phyloP scores from a whole-genome alignment of 208 protist species.

The Trypanosoma melophagium region DNA sequence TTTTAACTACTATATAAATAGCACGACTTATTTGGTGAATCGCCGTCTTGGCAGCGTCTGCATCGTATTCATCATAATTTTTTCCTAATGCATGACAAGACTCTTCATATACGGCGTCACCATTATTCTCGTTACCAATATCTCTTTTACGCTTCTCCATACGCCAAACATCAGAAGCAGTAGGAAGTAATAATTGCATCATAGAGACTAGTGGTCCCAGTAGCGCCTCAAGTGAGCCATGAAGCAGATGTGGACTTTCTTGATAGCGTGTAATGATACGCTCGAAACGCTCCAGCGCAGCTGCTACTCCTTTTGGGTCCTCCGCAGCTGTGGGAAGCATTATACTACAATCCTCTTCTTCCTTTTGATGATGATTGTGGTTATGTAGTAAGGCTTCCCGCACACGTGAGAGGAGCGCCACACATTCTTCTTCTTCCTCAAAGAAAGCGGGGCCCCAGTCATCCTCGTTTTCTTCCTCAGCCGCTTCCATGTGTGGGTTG shows the following conservation, averaged over 20 bases:
- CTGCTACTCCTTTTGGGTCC: slow-evolving; percentile 62
- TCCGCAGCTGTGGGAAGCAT: slow-evolving; percentile 58
- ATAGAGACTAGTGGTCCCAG: slow-evolving; percentile 75
- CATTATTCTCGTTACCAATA: slow-evolving; percentile 1
- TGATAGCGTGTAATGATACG: slow-evolving; percentile 91
- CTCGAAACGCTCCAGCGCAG: slow-evolving; percentile 58
- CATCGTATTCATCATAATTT: slow-evolving; percentile 80
- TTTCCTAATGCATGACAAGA: slow-evolving; percentile 42
- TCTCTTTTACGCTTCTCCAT: slow-evolving; percentile 9
- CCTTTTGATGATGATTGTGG: not conserved
- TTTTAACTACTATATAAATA: slow-evolving; percentile 93
- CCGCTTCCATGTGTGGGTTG: slow-evolving; percentile 5
- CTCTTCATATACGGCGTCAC: slow-evolving; percentile 16
- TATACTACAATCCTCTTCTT: not conserved
- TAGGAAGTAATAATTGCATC: slow-evolving; percentile 50
- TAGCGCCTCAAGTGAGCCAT: slow-evolving; percentile 87
- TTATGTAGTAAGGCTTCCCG: slow-evolving; percentile 37
- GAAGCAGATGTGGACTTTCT: slow-evolving; percentile 92
- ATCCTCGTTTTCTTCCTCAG: slow-evolving; percentile 36
- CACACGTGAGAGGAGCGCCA: slow-evolving; percentile 39
- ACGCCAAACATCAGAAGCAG: slow-evolving; percentile 47
- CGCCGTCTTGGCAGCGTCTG: slow-evolving; percentile 61
- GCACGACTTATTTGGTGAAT: slow-evolving; percentile 79
- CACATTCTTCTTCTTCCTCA: slow-evolving; percentile 69
- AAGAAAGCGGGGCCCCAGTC: slow-evolving; percentile 72